phyloP scores from a whole-genome alignment of 176 grass and related monocot genomes.

The Echinochloa phyllopogon region DNA sequence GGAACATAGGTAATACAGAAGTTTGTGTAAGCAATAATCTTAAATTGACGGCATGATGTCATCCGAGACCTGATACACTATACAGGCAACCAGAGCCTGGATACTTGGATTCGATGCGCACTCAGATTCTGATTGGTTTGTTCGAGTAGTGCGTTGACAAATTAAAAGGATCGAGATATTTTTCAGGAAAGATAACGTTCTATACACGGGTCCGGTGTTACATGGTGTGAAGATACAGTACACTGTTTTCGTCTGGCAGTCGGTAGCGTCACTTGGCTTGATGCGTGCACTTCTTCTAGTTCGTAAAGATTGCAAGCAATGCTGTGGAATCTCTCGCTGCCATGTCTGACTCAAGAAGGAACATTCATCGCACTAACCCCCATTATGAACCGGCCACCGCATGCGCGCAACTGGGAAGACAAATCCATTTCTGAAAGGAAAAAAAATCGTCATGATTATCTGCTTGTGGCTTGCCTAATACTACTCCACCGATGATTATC shows the following conservation, averaged over 20 bases:
- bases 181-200: conserved; percentile 14
- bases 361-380: background rate
- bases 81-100: too few relatives aligned
- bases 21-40: too few relatives aligned
- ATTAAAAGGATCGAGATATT: background rate
- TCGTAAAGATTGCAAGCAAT: background rate
- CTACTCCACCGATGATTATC: too few relatives aligned
- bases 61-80: too few relatives aligned
- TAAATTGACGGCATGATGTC: too few relatives aligned
- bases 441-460: background rate
- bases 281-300: conserved; percentile 13
- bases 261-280: background rate
- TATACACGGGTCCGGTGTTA: conserved; percentile 9
- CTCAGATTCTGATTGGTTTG: background rate
- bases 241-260: background rate
- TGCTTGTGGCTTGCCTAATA: too few relatives aligned
- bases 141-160: background rate
- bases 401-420: background rate
- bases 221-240: conserved; percentile 17
- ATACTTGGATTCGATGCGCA: too few relatives aligned
- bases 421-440: background rate
- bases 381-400: background rate
- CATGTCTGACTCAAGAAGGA: background rate
- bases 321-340: background rate
- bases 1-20: too few relatives aligned